Base-by-base conservation (phyloP, 202 grass and related monocot genomes). In the Zoysia matrella region DNA sequence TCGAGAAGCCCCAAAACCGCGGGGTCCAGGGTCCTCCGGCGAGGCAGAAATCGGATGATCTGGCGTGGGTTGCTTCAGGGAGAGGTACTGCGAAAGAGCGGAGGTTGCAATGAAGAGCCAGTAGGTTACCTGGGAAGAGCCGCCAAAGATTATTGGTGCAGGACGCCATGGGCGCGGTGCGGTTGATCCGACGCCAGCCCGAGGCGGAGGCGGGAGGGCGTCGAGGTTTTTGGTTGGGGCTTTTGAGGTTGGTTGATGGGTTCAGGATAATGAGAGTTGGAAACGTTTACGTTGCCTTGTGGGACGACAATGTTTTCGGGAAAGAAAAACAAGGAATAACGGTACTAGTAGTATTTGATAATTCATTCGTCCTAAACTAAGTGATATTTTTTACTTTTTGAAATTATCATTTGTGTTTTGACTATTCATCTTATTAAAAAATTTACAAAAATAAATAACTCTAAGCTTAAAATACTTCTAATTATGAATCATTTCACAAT, bases 51-150 rank as follows among this genome's bases (percentile, higher is more conserved):
- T 14, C 5, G 70, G 41, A 84, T 50, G 70, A 68, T 30, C 22
- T 30, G 15, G 43, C 40, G 22, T 30, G 54, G 71, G 40, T 63
- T 53, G 10, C 7, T 8, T 4, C 8, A 61, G 11, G 40, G 22
- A 45, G 46, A 79, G 14, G 52, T 48, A 47, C 5, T 0, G 64
- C 40, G 43, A 15, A 36, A 73, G 5, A 18, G 36, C 3, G 63
- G 22, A 61, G 18, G 75, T 69, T 12, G 63, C 44, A 83, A 56
- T 1, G 74, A 52, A 43, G 7, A 11, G 55, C 1, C 22, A n/a
- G 6, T 49, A 52, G 4, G 48, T 0, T 82, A 85, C 89, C 85
- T 85, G 68, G 55, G 68, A 91, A 88, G 73, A 88, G 62, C 49
- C 69, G 49, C 64, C 89, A 91, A 12, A 73, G 56, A 49, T 78